Evolutionary conservation across 208 protist species (phyloP), one percentile per base, ranked within the genome.

Genomic region (Trichomonas gallinae): DNA sequence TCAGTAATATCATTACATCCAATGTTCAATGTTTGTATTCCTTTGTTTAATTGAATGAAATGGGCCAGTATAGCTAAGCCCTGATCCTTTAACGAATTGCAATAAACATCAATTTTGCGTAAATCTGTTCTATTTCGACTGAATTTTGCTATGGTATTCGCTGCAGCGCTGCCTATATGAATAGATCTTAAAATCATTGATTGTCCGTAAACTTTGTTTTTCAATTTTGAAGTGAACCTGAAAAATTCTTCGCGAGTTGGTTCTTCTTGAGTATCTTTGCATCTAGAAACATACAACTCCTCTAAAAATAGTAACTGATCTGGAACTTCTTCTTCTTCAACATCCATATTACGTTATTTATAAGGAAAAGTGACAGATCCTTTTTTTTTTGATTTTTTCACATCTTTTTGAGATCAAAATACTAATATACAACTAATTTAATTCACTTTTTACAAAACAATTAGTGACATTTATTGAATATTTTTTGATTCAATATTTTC

Each of bases 241-340:
- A 93, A 38, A 38, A 93, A 93, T 93, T 93, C 87, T 38, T 93
- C 87, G 15, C 87, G 87, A 48, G 87, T 48, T 11, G 87, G 87
- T 36, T 93, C n/a, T 51, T 93, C 87, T 34, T 44, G 87, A 4
- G 87, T 93, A 93, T 93, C 87, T 51, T 93, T 93, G 31, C 87
- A 93, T 4, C 44, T 34, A 8, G 44, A 23, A 31, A 93, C 44
- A 93, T 93, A 93, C 11, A 93, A 21, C 36, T 93, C 87, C 46
- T 93, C 87, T 0, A 93, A 26, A 51, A 93, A 93, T 31, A 44
- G 44, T 9, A 89, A 34, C 46, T 89, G 83, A 89, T 89, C 83
- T 44, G 83, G 31, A 89, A 44, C 38, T 89, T 31, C 83, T 17
- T 31, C 40, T 31, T 42, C 38, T 31, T 89, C 83, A 31, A 36